phyloP scores from a whole-genome alignment of 148 eudicot genomes.

The Chenopodium album region DNA sequence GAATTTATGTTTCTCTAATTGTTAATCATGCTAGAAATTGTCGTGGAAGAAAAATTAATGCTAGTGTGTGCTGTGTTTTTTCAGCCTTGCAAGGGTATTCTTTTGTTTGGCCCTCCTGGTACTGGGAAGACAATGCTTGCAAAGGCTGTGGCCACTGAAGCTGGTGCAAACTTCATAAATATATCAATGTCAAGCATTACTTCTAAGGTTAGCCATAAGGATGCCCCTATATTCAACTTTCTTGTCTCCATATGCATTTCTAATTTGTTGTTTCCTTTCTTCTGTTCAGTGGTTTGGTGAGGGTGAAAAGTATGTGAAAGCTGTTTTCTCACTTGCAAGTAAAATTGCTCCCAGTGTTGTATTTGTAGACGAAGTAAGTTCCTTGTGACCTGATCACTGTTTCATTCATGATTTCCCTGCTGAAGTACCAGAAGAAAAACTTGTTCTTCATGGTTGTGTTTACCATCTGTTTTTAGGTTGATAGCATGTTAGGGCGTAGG shows the following conservation, averaged over 20 bases:
- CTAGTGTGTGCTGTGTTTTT: constrained; percentile 18
- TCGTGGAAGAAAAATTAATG: not conserved
- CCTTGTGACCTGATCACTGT: not conserved
- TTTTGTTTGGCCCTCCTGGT: constrained; percentile 98
- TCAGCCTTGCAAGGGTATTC: constrained; percentile 99
- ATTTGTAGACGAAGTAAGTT: constrained; percentile 92
- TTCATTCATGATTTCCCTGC: not conserved
- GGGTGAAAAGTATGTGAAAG: constrained; percentile 96
- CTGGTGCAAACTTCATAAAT: constrained; percentile 98
- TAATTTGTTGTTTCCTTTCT: constrained; percentile 18
- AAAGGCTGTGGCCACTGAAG: constrained; percentile 99
- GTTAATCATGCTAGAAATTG: not conserved
- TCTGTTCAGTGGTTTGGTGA: constrained; percentile 94
- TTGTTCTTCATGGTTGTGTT: not conserved
- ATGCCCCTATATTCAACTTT: not conserved
- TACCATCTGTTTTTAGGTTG: constrained; percentile 52
- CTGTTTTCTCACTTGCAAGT: constrained; percentile 94
- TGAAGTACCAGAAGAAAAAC: not conserved
- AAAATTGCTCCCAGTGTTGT: constrained; percentile 96
- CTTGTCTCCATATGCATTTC: constrained; percentile 6
- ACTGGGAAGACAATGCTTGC: constrained; percentile 99
- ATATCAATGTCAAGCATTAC: constrained; percentile 98
- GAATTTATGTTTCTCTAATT: not conserved
- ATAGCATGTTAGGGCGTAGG: constrained; percentile 94
- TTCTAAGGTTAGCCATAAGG: constrained; percentile 57